Evolutionary conservation across 805 yeast species (phyloP).

Genomic region (Limtongia smithiae): DNA sequence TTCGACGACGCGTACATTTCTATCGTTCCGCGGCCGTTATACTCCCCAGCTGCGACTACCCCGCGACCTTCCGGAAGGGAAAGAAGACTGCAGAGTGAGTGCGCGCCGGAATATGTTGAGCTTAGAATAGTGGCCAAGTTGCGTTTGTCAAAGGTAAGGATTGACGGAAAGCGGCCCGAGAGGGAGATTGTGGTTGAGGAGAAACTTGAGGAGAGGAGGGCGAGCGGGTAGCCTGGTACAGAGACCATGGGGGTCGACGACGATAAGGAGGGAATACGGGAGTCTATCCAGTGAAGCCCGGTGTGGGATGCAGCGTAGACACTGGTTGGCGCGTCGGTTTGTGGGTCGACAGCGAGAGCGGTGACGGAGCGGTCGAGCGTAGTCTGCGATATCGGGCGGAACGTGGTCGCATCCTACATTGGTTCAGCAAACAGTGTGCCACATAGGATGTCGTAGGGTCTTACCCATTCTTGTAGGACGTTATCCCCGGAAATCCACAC

Average conservation of each 20-base stretch:
- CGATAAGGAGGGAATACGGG: too few relatives aligned
- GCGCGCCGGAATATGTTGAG: conserved; percentile 27
- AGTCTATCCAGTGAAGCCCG: too few relatives aligned
- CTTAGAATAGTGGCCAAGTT: conserved; percentile 2
- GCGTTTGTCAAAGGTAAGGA: conserved; percentile 22
- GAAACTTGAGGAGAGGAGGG: conserved; percentile 8
- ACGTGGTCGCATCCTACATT: conserved; percentile 9
- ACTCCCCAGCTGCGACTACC: conserved; percentile 26
- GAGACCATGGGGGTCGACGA: too few relatives aligned
- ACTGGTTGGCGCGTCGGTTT: too few relatives aligned
- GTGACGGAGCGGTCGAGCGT: conserved; percentile 1
- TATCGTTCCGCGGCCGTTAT: conserved; percentile 30
- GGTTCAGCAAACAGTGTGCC: neutral
- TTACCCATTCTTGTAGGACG: conserved; percentile 24
- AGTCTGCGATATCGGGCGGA: conserved; percentile 10
- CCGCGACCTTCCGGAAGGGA: conserved; percentile 6
- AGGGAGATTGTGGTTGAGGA: conserved; percentile 15
- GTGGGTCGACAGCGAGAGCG: too few relatives aligned
- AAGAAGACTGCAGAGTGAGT: conserved; percentile 17
- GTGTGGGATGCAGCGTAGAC: too few relatives aligned
- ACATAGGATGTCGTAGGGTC: neutral
- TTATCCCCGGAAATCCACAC: conserved; percentile 22
- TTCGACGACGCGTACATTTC: conserved; percentile 10
- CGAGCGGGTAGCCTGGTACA: conserved; percentile 25
- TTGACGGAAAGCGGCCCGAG: conserved; percentile 24